Evolutionary conservation across 2,329 filamentous ascomycete species (phyloP).

Genomic region (Aspergillus floridensis): DNA sequence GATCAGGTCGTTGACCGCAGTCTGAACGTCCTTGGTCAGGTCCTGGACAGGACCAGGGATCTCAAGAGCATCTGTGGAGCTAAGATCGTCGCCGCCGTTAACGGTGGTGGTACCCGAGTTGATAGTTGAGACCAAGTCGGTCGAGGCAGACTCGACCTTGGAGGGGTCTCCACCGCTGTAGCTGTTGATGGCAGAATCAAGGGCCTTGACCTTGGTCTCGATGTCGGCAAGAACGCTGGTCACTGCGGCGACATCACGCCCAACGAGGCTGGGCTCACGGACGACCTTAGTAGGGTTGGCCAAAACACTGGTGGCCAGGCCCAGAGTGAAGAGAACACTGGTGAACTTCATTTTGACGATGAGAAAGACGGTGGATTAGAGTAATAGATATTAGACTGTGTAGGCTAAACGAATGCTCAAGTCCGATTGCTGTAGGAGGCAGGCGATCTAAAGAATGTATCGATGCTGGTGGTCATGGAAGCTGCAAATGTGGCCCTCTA

Average conservation of each 20-base stretch:
- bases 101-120: conserved; percentile 26
- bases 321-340: conserved; percentile 21
- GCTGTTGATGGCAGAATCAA: conserved; percentile 24
- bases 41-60: conserved; percentile 27
- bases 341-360: conserved; percentile 25
- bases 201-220: conserved; percentile 15
- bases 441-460: conserved; percentile 18
- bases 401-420: conserved; percentile 21
- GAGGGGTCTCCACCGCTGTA: conserved; percentile 26
- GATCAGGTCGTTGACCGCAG: conserved; percentile 24
- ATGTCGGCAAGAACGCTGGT: conserved; percentile 23
- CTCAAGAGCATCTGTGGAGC: conserved; percentile 26
- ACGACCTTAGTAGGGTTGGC: conserved; percentile 22
- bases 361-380: conserved; percentile 12
- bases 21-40: conserved; percentile 27
- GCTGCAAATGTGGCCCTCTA: conserved; percentile 3
- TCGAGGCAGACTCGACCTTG: conserved; percentile 22
- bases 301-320: conserved; percentile 21
- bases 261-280: conserved; percentile 12
- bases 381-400: conserved; percentile 7
- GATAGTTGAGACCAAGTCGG: conserved; percentile 26
- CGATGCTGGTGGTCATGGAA: conserved; percentile 4
- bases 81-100: conserved; percentile 20
- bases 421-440: conserved; percentile 10
- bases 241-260: conserved; percentile 18